These are phyloP conservation scores for Cutaneotrichosporon cutaneum DNA, from an alignment of 1,284 basidiomycete species.

Conservation along the genomic window DNA sequence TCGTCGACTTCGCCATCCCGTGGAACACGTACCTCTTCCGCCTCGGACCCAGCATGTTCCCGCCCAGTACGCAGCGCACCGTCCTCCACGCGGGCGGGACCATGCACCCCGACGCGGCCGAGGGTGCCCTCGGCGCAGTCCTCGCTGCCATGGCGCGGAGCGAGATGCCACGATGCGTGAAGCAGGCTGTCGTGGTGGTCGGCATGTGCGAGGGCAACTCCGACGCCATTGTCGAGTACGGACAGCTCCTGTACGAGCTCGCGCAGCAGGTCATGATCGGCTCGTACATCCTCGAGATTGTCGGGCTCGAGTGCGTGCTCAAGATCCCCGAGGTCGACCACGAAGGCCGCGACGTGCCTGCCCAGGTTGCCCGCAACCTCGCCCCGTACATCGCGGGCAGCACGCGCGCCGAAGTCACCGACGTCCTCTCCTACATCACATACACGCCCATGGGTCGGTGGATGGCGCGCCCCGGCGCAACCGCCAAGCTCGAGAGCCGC, in stretches of 20 bases:
- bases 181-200: background rate
- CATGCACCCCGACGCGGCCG: background rate
- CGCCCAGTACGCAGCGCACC: background rate
- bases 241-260: background rate
- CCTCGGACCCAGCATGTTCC: constrained; percentile 1
- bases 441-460: background rate
- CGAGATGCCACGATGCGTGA: background rate
- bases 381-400: background rate
- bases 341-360: background rate
- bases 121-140: background rate
- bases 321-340: background rate
- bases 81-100: constrained; percentile 3
- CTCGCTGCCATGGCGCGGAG: background rate
- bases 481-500: constrained; percentile 4
- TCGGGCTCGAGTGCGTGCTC: constrained; percentile 4
- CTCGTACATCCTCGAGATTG: background rate
- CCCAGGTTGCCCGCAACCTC: background rate
- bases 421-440: background rate
- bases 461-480: background rate
- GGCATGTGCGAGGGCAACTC: background rate
- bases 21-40: constrained; percentile 9
- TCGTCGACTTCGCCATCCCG: constrained; percentile 8
- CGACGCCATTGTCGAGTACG: background rate
- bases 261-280: background rate
- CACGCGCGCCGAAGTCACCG: background rate